Conservation (phyloP, 2,329 filamentous ascomycete genomes). For the Colletotrichum sp. region DNA sequence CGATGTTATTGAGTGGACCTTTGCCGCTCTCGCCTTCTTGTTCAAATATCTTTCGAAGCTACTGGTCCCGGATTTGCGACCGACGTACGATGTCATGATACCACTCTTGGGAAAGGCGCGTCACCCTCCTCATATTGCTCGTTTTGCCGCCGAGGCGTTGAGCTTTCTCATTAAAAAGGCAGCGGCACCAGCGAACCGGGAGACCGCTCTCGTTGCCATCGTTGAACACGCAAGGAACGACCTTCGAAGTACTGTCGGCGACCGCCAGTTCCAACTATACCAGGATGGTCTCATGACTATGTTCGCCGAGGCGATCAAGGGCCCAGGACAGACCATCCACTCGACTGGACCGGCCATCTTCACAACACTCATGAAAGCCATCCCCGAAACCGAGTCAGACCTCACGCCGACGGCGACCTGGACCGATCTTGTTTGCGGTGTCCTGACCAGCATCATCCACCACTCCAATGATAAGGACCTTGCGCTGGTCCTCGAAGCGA, state of each 20-base stretch:
- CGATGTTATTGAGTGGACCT: conserved; percentile 97
- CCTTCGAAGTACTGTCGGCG: conserved; percentile 57
- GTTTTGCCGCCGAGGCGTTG: conserved; percentile 93
- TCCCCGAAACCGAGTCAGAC: conserved; percentile 55
- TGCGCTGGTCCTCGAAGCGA: conserved; percentile 65
- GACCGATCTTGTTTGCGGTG: conserved; percentile 73
- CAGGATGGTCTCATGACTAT: conserved; percentile 90
- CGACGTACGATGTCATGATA: conserved; percentile 82
- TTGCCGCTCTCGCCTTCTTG: conserved; percentile 89
- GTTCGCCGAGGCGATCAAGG: conserved; percentile 82
- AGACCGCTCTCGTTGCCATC: conserved; percentile 73
- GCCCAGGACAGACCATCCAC: conserved; percentile 63
- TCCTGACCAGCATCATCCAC: conserved; percentile 83
- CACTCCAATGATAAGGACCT: conserved; percentile 80
- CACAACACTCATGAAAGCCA: conserved; percentile 52
- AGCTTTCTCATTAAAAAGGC: conserved; percentile 94
- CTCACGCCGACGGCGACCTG: conserved; percentile 54
- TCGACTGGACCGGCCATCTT: conserved; percentile 63
- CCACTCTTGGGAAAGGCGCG: conserved; percentile 82
- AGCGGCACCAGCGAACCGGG: conserved; percentile 76
- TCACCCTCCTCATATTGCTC: conserved; percentile 84
- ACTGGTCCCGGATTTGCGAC: conserved; percentile 82
- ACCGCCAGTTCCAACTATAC: conserved; percentile 70
- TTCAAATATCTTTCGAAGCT: conserved; percentile 96
- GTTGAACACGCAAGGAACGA: conserved; percentile 75